These are phyloP conservation scores for Xylariaceae sp. DNA, from an alignment of 2,329 filamentous ascomycete species.

Conservation along the genomic window DNA sequence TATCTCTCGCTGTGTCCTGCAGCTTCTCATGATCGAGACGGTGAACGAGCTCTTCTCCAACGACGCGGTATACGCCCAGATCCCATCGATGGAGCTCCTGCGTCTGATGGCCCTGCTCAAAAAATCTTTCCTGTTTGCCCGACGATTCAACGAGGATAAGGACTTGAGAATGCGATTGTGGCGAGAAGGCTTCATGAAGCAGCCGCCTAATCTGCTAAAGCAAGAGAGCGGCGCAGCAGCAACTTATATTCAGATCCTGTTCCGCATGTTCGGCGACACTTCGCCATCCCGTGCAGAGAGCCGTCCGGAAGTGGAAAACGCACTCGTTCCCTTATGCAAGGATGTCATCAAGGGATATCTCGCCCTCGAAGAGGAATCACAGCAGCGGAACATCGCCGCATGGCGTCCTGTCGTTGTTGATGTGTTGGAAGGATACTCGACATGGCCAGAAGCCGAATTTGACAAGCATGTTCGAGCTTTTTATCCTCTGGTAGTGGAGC, in stretches of 20 bases:
- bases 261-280: slow-evolving; percentile 96
- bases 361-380: slow-evolving; percentile 89
- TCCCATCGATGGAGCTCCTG: slow-evolving; percentile 87
- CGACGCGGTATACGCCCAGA: slow-evolving; percentile 90
- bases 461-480: slow-evolving; percentile 79
- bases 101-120: slow-evolving; percentile 94
- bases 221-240: slow-evolving; percentile 92
- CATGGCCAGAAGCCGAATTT: slow-evolving; percentile 82
- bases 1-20: slow-evolving; percentile 96
- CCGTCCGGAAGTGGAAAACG: slow-evolving; percentile 83
- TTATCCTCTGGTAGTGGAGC: slow-evolving; percentile 83
- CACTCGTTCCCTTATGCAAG: slow-evolving; percentile 90
- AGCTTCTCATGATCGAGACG: slow-evolving; percentile 98
- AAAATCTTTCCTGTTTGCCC: slow-evolving; percentile 94
- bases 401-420: slow-evolving; percentile 98
- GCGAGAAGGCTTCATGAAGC: slow-evolving; percentile 99
- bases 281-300: slow-evolving; percentile 80
- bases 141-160: slow-evolving; percentile 97
- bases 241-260: slow-evolving; percentile 93
- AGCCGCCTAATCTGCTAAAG: slow-evolving; percentile 95
- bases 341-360: slow-evolving; percentile 91
- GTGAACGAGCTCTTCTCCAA: slow-evolving; percentile 99
- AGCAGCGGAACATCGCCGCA: slow-evolving; percentile 94
- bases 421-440: slow-evolving; percentile 89
- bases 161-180: slow-evolving; percentile 92